A percentile compares a stretch with the other conserved stretches of the same genome.
Evolutionary conservation across 371 early-diverging fungal genomes (phyloP).

Genomic region (Catenaria anguillulae): DNA sequence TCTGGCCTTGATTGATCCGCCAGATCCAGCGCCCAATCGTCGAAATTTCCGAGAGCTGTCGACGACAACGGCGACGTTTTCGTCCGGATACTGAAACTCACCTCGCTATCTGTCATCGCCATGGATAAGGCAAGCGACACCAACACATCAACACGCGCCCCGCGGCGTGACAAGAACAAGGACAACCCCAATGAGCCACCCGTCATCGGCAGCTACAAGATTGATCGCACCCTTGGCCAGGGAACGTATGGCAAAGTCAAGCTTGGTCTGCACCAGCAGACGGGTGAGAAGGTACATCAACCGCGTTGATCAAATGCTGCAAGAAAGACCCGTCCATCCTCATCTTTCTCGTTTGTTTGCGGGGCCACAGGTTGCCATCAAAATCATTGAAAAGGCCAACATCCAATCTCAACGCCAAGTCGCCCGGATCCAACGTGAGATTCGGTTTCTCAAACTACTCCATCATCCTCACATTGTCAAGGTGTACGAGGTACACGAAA

Average conservation of each 20-base stretch:
- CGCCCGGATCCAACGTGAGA: conserved; percentile 8
- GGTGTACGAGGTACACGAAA: conserved; percentile 34
- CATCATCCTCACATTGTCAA: conserved; percentile 29
- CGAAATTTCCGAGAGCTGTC: no score
- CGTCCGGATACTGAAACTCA: no score
- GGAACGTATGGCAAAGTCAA: conserved; percentile 9
- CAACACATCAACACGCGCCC: background rate
- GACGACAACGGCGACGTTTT: no score
- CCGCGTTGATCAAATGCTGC: background rate
- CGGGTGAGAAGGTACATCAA: background rate
- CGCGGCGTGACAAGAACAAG: conserved; percentile 1
- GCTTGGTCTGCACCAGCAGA: background rate
- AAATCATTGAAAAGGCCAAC: conserved; percentile 7
- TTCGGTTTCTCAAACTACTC: conserved; percentile 14
- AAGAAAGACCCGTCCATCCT: no score
- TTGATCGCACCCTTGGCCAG: conserved; percentile 6
- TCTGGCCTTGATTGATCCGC: no score
- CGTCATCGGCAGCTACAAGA: conserved; percentile 6
- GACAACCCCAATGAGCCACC: conserved; percentile 6
- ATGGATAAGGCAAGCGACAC: background rate
- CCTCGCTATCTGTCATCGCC: no score
- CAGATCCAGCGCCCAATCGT: no score
- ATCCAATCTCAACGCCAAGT: conserved; percentile 5
- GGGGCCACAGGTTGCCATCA: conserved; percentile 1
- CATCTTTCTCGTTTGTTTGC: background rate